Percentiles rank a stretch among this genome's conserved stretches.
These are phyloP conservation scores for Apiotrichum porosum DNA, from an alignment of 1,284 basidiomycete genomes.

Conservation along the genomic window DNA sequence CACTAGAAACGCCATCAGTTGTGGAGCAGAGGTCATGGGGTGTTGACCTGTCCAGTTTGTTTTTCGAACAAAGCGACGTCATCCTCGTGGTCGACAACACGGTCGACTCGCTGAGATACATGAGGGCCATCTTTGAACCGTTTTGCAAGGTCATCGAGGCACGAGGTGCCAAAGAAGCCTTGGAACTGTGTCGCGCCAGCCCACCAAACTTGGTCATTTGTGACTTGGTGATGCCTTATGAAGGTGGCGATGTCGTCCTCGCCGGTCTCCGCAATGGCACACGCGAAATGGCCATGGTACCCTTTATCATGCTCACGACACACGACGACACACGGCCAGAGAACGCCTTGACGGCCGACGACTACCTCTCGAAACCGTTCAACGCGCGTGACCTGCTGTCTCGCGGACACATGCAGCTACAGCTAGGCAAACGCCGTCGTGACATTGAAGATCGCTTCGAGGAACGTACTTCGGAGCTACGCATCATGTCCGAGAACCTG, in stretches of 20 bases:
- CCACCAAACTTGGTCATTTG: constrained; percentile 40
- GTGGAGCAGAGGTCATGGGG: no score
- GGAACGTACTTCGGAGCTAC: constrained; percentile 37
- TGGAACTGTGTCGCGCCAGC: constrained; percentile 6
- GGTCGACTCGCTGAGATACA: constrained; percentile 34
- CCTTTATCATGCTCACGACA: constrained; percentile 39
- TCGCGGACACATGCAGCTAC: constrained; percentile 38
- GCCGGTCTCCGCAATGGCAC: constrained; percentile 15
- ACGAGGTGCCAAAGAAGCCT: constrained; percentile 40
- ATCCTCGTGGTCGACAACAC: constrained; percentile 37
- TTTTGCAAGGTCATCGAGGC: constrained; percentile 48
- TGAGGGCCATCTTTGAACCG: constrained; percentile 35
- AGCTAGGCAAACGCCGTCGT: constrained; percentile 33
- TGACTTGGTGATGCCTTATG: constrained; percentile 50
- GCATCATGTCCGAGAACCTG: constrained; percentile 36
- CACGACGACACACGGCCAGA: constrained; percentile 36
- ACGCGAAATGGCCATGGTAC: constrained; percentile 20
- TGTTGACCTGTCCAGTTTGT: constrained; percentile 38
- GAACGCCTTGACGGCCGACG: constrained; percentile 47
- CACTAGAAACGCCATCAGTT: no score
- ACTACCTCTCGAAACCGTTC: constrained; percentile 43
- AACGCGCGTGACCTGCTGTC: constrained; percentile 48
- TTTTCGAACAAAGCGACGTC: constrained; percentile 42
- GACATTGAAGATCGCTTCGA: constrained; percentile 36
- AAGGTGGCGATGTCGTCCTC: constrained; percentile 35